Conservation (phyloP, 2,329 filamentous ascomycete genomes). For the Neocucurbitaria cava region DNA sequence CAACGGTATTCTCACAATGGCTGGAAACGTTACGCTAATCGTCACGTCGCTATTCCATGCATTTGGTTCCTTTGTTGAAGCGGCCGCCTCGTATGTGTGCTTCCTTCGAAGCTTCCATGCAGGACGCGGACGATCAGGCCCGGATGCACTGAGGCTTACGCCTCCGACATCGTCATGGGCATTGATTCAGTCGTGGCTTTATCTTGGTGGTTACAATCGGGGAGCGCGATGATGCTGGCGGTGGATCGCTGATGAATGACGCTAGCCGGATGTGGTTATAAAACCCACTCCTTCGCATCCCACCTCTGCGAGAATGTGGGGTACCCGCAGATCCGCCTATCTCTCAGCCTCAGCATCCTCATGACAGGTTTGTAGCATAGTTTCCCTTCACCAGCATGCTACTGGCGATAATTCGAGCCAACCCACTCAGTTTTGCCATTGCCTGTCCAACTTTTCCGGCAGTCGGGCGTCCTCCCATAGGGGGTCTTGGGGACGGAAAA, state of each 20-base stretch:
- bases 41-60: not conserved
- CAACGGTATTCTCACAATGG: not conserved
- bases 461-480: slow-evolving; percentile 35
- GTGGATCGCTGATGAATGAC: slow-evolving; percentile 7
- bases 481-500: slow-evolving; percentile 16
- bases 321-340: slow-evolving; percentile 23
- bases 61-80: not conserved
- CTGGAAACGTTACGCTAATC: not conserved
- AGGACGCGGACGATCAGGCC: not conserved
- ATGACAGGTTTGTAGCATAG: slow-evolving; percentile 9
- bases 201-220: slow-evolving; percentile 25
- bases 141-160: not conserved
- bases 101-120: slow-evolving; percentile 2
- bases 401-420: slow-evolving; percentile 8
- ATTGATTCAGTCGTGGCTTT: slow-evolving; percentile 26
- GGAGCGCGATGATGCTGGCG: slow-evolving; percentile 29
- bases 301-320: slow-evolving; percentile 23
- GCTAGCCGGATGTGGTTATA: slow-evolving; percentile 19
- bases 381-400: slow-evolving; percentile 6
- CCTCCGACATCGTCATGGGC: slow-evolving; percentile 20
- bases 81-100: not conserved
- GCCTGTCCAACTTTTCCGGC: slow-evolving; percentile 34
- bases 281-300: slow-evolving; percentile 15
- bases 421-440: slow-evolving; percentile 15
- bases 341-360: slow-evolving; percentile 14